Percentiles rank a stretch among this genome's conserved stretches.
Conservation (phyloP, 1,284 basidiomycete species). For the Cystobasidium slooffiae region DNA sequence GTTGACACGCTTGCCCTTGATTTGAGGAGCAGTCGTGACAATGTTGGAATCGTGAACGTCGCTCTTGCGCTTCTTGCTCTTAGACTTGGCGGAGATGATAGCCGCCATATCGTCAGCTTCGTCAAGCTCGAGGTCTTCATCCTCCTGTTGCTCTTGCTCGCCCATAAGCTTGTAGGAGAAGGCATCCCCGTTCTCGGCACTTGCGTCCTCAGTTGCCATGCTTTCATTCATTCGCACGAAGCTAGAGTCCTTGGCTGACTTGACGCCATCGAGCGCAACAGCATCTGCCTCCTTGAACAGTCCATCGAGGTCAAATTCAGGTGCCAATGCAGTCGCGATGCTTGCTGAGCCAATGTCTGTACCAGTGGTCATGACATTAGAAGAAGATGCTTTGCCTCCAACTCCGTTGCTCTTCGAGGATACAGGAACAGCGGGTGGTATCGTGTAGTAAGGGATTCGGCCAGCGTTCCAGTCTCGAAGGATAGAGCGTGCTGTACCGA, state of each 20-base stretch:
- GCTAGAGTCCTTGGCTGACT: slow-evolving; percentile 57
- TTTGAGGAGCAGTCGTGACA: slow-evolving; percentile 53
- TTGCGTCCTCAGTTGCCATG: slow-evolving; percentile 47
- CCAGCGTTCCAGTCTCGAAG: slow-evolving; percentile 95
- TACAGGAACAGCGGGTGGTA: slow-evolving; percentile 75
- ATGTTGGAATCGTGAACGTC: slow-evolving; percentile 45
- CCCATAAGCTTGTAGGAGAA: slow-evolving; percentile 44
- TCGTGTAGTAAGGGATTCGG: slow-evolving; percentile 86
- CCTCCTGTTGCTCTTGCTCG: slow-evolving; percentile 46
- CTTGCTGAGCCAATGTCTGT: slow-evolving; percentile 75
- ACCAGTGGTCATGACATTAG: slow-evolving; percentile 59
- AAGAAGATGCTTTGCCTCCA: slow-evolving; percentile 50
- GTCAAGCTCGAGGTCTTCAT: slow-evolving; percentile 42
- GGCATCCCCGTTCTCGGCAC: slow-evolving; percentile 26
- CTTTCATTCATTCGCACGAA: slow-evolving; percentile 45
- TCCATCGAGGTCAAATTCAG: slow-evolving; percentile 74
- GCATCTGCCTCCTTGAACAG: slow-evolving; percentile 75
- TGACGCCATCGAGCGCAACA: slow-evolving; percentile 71
- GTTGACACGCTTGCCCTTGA: slow-evolving; percentile 46
- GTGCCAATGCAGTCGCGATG: slow-evolving; percentile 68
- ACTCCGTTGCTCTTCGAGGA: slow-evolving; percentile 68
- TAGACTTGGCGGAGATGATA: slow-evolving; percentile 28
- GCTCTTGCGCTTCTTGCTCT: slow-evolving; percentile 42
- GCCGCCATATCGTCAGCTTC: slow-evolving; percentile 45
- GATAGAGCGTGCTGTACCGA: slow-evolving; percentile 80